A percentile compares a stretch with the other conserved stretches of the same genome.
Evolutionary conservation across 306 rosid genomes (phyloP).

Genomic region (Vicia faba): DNA sequence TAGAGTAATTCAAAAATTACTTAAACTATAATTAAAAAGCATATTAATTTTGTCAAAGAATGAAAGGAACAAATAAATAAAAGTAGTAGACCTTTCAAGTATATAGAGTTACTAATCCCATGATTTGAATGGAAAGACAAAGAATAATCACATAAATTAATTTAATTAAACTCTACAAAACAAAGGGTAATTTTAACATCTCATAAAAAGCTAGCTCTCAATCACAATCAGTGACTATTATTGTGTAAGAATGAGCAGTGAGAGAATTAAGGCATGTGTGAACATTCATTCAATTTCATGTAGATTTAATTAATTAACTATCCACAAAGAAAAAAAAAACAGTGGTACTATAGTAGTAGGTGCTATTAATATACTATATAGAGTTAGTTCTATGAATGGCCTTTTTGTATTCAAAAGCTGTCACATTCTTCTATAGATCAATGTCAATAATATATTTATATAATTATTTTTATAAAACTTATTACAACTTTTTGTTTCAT

Average conservation of each 20-base stretch:
- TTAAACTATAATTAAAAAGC: background rate
- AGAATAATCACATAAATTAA: conserved; percentile 33
- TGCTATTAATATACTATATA: conserved; percentile 40
- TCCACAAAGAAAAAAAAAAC: conserved; percentile 24
- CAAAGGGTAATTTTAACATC: conserved; percentile 40
- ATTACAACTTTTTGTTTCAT: conserved; percentile 45
- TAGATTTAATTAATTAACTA: conserved; percentile 9
- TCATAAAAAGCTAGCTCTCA: conserved; percentile 37
- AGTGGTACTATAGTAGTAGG: conserved; percentile 23
- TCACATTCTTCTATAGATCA: conserved; percentile 51
- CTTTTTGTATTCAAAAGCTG: conserved; percentile 44
- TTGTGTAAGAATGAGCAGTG: conserved; percentile 48
- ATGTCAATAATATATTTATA: conserved; percentile 47
- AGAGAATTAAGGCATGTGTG: conserved; percentile 53
- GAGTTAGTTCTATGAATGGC: conserved; percentile 37
- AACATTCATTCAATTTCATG: conserved; percentile 42
- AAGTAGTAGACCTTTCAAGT: conserved; percentile 42
- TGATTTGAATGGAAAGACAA: conserved; percentile 47
- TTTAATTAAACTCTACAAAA: conserved; percentile 13
- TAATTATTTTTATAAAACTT: conserved; percentile 31
- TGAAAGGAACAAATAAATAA: conserved; percentile 30
- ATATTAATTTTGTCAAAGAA: conserved; percentile 15
- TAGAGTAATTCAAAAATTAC: conserved; percentile 24
- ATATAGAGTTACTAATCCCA: conserved; percentile 39
- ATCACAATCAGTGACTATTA: conserved; percentile 62